Evolutionary conservation across 768 basidiomycete genomes (phyloP).

Genomic region (Lactifluus subvellereus): DNA sequence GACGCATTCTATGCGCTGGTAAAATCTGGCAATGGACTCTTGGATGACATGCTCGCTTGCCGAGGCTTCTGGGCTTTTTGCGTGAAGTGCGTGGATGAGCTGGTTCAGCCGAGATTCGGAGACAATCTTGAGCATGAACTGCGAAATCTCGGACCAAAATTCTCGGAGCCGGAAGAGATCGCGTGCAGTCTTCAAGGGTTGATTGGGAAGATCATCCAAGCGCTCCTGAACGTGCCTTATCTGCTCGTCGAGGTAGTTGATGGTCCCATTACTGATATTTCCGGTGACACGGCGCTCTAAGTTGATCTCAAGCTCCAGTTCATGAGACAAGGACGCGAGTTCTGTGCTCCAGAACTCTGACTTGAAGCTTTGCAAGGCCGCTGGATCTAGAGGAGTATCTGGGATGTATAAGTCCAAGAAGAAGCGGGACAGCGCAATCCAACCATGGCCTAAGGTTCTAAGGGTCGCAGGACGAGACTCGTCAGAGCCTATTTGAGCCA

Average conservation of each 20-base stretch:
- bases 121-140: slow-evolving; percentile 63
- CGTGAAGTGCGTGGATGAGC: slow-evolving; percentile 38
- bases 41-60: slow-evolving; percentile 69
- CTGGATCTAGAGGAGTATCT: slow-evolving; percentile 81
- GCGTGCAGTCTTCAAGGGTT: slow-evolving; percentile 32
- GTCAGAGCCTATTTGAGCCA: neutral
- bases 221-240: slow-evolving; percentile 32
- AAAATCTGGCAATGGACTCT: slow-evolving; percentile 71
- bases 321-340: slow-evolving; percentile 36
- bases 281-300: slow-evolving; percentile 56
- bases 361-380: slow-evolving; percentile 50
- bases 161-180: slow-evolving; percentile 47
- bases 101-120: slow-evolving; percentile 43
- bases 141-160: slow-evolving; percentile 72
- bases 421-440: slow-evolving; percentile 55
- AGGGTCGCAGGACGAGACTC: slow-evolving; percentile 6
- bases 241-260: slow-evolving; percentile 39
- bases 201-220: slow-evolving; percentile 27
- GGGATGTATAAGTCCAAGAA: slow-evolving; percentile 75
- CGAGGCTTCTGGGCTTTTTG: slow-evolving; percentile 34
- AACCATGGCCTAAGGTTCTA: slow-evolving; percentile 39
- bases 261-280: slow-evolving; percentile 44
- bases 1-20: slow-evolving; percentile 57
- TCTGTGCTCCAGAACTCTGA: slow-evolving; percentile 42
- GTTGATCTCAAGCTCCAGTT: slow-evolving; percentile 48